Base-by-base conservation (phyloP, 129 eudicot species). In the Pulicaria dysenterica region DNA sequence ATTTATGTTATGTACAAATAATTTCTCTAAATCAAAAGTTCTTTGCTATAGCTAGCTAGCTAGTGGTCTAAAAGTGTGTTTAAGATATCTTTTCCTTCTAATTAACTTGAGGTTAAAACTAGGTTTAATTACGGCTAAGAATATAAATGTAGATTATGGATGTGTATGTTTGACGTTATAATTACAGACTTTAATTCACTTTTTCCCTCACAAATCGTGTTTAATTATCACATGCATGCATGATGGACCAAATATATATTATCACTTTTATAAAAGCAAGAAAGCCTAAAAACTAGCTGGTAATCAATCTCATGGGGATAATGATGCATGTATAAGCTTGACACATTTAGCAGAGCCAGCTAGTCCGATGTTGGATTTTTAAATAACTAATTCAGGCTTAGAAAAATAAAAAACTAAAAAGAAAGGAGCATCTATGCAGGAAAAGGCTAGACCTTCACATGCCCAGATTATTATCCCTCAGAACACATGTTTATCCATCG, bases 401-500 rank as follows among this genome's bases (percentile, higher is more conserved):
- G 31, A 1, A 0, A 40, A 5, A 74, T 6, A 63, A 63, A 53
- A 43, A 24, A 10, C 51, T 7, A 14, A 14, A 50, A 60, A 40
- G 64, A 41, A 51, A 68, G 67, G 76, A 40, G 76, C 81, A 77
- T 70, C 72, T 70, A 61, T 60, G 60, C 81, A 60, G 76, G 15
- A 76, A 76, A 74, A 67, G 50, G 56, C 42, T 76, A 67, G 14
- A 67, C 7, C 56, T 53, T 54, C 82, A 77, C 77, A 70, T 70
- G 82, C 59, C 51, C 56, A 62, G 72, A 70, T 77, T 77, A 73
- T 73, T 73, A 73, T 49, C 78, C 77, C 66, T 47, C 36, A 62
- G 77, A 70, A 77, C 77, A 70, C 82, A 77, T 70, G 72, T 77
- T 77, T 77, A 70, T 77, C 82, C 82, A 77, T 77, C 58, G 67